Conservation (phyloP, 345 rosid species). For the Eucalyptus regnans region DNA sequence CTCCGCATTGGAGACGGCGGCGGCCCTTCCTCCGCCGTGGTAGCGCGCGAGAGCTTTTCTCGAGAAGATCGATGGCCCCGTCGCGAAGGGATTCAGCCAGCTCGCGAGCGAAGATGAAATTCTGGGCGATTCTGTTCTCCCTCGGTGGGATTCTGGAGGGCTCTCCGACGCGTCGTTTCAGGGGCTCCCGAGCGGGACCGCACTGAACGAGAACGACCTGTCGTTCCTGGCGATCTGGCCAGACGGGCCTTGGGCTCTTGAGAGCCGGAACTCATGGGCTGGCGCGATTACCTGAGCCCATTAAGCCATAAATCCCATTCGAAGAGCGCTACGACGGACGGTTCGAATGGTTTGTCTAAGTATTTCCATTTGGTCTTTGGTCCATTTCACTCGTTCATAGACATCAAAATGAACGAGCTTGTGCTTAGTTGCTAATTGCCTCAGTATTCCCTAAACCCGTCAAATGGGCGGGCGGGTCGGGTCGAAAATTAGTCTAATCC, state of each 20-base stretch:
- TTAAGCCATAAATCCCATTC: neutral
- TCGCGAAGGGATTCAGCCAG: neutral
- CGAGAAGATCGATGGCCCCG: neutral
- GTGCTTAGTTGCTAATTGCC: neutral
- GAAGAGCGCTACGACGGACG: neutral
- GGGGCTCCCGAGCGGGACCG: neutral
- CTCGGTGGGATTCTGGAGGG: neutral
- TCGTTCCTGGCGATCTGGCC: neutral
- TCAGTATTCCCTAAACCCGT: neutral
- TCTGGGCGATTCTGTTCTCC: neutral
- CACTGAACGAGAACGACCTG: neutral
- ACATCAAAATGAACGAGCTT: neutral
- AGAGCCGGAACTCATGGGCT: neutral
- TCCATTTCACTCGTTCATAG: neutral
- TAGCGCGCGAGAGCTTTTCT: neutral
- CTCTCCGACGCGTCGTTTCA: neutral
- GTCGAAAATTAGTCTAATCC: neutral
- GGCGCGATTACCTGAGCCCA: neutral
- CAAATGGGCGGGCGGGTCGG: accelerated
- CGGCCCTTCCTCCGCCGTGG: neutral
- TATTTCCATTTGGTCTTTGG: neutral
- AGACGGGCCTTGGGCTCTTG: neutral
- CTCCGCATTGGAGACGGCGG: neutral
- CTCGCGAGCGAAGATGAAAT: neutral
- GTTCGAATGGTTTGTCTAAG: neutral